Evolutionary conservation across 768 basidiomycete species (phyloP).

Genomic region (Wakefieldia striispora): DNA sequence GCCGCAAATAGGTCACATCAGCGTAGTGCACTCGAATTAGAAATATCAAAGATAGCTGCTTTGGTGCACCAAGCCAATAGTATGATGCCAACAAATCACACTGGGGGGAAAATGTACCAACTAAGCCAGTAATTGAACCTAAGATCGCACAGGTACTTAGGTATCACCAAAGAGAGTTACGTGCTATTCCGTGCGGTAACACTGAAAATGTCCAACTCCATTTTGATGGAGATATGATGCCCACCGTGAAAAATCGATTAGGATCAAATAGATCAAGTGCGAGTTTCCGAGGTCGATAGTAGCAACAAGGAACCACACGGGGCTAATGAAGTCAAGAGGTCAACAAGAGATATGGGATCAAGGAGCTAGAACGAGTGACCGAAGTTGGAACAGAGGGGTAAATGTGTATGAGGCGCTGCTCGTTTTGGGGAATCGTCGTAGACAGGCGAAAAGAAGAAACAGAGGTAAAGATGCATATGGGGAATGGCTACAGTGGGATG

Average conservation of each 20-base stretch:
- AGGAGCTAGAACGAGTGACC: too few relatives aligned
- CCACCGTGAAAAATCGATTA: constrained; percentile 1
- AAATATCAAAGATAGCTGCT: too few relatives aligned
- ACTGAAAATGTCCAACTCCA: constrained; percentile 21
- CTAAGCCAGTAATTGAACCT: not conserved
- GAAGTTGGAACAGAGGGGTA: too few relatives aligned
- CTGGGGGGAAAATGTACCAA: too few relatives aligned
- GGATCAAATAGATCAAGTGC: constrained; percentile 6
- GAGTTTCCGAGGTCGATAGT: not conserved
- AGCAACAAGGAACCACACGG: not conserved
- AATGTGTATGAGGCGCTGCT: not conserved
- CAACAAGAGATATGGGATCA: too few relatives aligned
- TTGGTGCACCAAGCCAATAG: too few relatives aligned
- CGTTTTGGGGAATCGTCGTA: too few relatives aligned
- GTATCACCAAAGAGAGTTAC: constrained; percentile 2
- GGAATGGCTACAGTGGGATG: constrained; percentile 30
- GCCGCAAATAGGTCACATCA: not conserved
- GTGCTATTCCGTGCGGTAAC: constrained; percentile 7
- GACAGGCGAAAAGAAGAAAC: not conserved
- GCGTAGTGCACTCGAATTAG: too few relatives aligned
- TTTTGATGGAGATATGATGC: constrained; percentile 12
- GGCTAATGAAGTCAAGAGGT: too few relatives aligned
- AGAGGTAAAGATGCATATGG: constrained; percentile 26
- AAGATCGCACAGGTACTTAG: not conserved
- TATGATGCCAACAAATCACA: too few relatives aligned